Evolutionary conservation across 805 yeast genomes (phyloP).

Genomic region (Metschnikowia vanudenii): DNA sequence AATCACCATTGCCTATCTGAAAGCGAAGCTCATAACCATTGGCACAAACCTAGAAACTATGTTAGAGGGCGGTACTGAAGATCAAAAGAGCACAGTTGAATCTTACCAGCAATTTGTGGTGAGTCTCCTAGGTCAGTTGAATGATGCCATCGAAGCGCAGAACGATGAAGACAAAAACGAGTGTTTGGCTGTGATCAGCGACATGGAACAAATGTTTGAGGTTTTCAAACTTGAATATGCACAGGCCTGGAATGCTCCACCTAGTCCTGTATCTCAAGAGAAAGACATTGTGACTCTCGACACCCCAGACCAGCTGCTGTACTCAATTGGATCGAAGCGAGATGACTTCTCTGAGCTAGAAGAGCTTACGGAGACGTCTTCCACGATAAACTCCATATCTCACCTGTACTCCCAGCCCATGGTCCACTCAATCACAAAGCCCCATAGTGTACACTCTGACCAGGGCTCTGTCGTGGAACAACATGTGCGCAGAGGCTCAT

Average conservation of each 20-base stretch:
- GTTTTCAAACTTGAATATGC: conserved; percentile 41
- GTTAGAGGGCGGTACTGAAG: conserved; percentile 38
- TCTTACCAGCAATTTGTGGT: conserved; percentile 60
- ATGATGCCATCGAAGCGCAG: conserved; percentile 49
- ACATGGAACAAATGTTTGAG: conserved; percentile 73
- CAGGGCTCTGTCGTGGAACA: conserved; percentile 6
- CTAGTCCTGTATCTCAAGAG: no score
- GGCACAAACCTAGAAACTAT: conserved; percentile 59
- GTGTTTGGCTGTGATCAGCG: conserved; percentile 63
- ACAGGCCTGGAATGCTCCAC: conserved; percentile 17
- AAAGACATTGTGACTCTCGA: no score
- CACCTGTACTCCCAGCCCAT: conserved; percentile 30
- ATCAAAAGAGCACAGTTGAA: conserved; percentile 28
- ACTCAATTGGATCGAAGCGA: conserved; percentile 1
- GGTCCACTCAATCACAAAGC: conserved; percentile 39
- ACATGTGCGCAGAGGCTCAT: conserved; percentile 27
- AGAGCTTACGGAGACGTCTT: conserved; percentile 30
- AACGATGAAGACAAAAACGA: conserved; percentile 62
- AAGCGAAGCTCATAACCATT: conserved; percentile 61
- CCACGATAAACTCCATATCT: conserved; percentile 22
- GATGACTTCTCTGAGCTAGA: conserved; percentile 21
- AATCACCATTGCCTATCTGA: conserved; percentile 58
- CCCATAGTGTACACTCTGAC: conserved; percentile 6
- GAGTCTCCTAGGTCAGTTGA: conserved; percentile 56
- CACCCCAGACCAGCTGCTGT: not conserved